Conservation (phyloP, 371 early-diverging fungal genomes). For the Zychaea mexicana region DNA sequence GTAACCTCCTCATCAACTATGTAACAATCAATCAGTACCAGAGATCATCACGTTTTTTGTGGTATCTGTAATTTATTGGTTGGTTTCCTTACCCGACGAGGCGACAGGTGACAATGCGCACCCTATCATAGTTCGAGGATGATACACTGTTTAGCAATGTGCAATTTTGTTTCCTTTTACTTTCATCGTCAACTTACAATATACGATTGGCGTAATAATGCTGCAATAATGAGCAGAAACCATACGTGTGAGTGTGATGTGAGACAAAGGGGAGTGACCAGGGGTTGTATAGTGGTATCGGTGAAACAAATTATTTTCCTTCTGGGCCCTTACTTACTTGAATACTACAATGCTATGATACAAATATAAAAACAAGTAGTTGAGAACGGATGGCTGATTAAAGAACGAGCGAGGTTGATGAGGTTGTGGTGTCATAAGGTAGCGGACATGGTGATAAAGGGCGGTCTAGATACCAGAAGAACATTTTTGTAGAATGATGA, state of each 20-base stretch:
- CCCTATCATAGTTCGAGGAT: constrained; percentile 20
- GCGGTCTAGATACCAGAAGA: constrained; percentile 17
- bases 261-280: neutral
- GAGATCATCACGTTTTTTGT: no score
- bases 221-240: constrained; percentile 11
- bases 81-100: neutral
- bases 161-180: neutral
- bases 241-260: neutral
- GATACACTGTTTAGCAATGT: no score
- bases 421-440: constrained; percentile 22
- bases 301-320: neutral
- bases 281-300: neutral
- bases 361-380: constrained; percentile 43
- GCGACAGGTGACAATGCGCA: constrained; percentile 16
- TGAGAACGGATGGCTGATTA: constrained; percentile 38
- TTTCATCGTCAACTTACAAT: constrained; percentile 25
- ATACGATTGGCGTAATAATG: constrained; percentile 60
- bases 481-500: neutral
- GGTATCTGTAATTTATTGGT: neutral
- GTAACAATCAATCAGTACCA: no score
- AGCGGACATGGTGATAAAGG: constrained; percentile 33
- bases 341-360: constrained; percentile 45
- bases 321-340: constrained; percentile 36
- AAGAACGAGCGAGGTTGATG: constrained; percentile 25
- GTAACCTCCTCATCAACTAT: no score